Base-by-base conservation (phyloP, 1,284 basidiomycete species). In the Pseudozyma thailandica region DNA sequence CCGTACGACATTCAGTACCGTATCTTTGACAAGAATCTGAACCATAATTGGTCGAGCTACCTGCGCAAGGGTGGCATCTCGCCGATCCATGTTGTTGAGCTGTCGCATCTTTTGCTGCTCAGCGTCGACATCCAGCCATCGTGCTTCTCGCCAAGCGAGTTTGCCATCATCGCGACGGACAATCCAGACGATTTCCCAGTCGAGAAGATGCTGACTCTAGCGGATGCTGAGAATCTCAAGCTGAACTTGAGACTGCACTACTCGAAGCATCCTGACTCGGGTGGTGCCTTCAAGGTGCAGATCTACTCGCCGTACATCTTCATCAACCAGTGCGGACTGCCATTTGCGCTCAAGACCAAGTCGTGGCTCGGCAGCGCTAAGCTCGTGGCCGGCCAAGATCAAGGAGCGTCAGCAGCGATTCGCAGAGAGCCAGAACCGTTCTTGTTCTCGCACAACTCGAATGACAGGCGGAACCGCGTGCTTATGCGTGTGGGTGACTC, bases 241-340 rank as follows among this genome's bases (percentile, higher is more conserved):
- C 85, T 98, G 45, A 88, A 92, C 72, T 85, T 98, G 50, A 89
- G 87, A 66, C 84, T 98, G 30, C 93, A 96, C 82, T 98, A 97
- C 82, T 59, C 71, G 61, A 75, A 76, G 42, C 93, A 92, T 83
- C 89, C 92, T 3, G 89, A 97, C 61, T 92, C 94, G 12, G 96
- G 95, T 3, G 94, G 96, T n/a, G 94, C 95, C 1, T 96, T 97
- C 87, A 95, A 93, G 84, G 92, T 98, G 1, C 95, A 98, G 83
- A 90, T 99, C 51, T 98, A 94, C 82, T 90, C 89, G 72, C 94
- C 96, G 3, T 98, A 92, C 82, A 86, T 98, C 50, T 85, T 98
- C 48, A 85, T 97, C 82, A 99, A 99, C 85, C 97, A 97, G 86
- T 93, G 93, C 0, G 91, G 90, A 1, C 84, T 95, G 46, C 90